Percentiles rank a stretch among this genome's conserved stretches.
Evolutionary conservation across 1,284 basidiomycete genomes (phyloP).

Genomic region (Malassezia cuniculi): DNA sequence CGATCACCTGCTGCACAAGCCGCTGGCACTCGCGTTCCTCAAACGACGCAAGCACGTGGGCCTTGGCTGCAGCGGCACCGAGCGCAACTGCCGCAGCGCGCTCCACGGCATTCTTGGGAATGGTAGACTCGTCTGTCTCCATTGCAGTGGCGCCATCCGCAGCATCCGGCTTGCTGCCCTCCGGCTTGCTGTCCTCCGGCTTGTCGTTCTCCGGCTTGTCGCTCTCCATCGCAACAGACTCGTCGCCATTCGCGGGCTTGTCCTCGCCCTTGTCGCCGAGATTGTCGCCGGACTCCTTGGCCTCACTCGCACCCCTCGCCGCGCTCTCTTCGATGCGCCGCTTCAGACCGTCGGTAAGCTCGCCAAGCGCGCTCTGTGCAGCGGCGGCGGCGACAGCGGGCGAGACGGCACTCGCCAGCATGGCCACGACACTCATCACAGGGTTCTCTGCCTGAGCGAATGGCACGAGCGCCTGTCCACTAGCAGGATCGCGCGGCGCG

Average conservation of each 20-base stretch:
- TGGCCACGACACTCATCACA: constrained; percentile 95
- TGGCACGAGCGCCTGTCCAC: constrained; percentile 48
- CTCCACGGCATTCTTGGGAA: constrained; percentile 34
- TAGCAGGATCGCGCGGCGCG: constrained; percentile 23
- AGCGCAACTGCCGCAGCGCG: constrained; percentile 48
- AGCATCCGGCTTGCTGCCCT: neutral
- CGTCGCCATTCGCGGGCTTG: constrained; percentile 9
- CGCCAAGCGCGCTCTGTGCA: constrained; percentile 71
- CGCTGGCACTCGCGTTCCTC: constrained; percentile 71
- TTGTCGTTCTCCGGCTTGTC: neutral
- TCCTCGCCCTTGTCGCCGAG: constrained; percentile 32
- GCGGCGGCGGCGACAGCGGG: constrained; percentile 85
- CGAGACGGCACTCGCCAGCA: constrained; percentile 80
- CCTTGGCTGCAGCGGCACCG: constrained; percentile 76
- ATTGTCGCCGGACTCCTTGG: constrained; percentile 20
- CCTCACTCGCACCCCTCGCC: constrained; percentile 3
- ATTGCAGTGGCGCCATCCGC: constrained; percentile 9
- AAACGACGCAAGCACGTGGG: constrained; percentile 64
- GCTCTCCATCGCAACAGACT: constrained; percentile 3
- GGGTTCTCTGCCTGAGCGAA: constrained; percentile 93
- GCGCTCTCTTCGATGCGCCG: constrained; percentile 16
- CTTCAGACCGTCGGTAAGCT: constrained; percentile 42
- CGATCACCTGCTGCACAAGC: constrained; percentile 71
- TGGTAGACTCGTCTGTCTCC: constrained; percentile 20
- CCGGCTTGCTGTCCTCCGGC: neutral